phyloP scores from a whole-genome alignment of 2,329 filamentous ascomycete genomes.

The Cercospora sp. region DNA sequence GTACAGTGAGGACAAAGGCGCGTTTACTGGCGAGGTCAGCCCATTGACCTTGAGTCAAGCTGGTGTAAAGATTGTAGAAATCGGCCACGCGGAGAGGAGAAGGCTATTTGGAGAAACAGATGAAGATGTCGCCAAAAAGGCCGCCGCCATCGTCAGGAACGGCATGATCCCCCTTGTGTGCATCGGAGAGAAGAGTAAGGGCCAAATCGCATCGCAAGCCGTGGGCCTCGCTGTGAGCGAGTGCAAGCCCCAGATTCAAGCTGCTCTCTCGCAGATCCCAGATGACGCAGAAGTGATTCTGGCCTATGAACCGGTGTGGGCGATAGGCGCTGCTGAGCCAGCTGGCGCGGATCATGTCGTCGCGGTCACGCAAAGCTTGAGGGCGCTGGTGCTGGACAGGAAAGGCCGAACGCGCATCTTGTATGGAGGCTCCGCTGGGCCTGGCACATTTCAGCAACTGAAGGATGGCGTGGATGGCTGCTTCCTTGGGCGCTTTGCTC shows the following conservation, averaged over 20 bases:
- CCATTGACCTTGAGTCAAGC: conserved; percentile 65
- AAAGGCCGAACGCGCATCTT: conserved; percentile 66
- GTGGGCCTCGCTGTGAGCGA: conserved; percentile 64
- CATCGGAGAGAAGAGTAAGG: conserved; percentile 67
- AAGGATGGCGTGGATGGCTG: conserved; percentile 73
- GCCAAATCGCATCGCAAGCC: conserved; percentile 47
- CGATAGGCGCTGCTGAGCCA: conserved; percentile 73
- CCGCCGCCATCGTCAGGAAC: conserved; percentile 65
- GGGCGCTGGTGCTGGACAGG: conserved; percentile 55
- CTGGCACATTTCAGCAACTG: conserved; percentile 69
- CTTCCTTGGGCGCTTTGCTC: conserved; percentile 78
- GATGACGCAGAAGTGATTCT: conserved; percentile 68
- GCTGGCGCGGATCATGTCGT: conserved; percentile 72
- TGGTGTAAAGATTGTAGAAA: conserved; percentile 71
- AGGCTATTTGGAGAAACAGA: conserved; percentile 75
- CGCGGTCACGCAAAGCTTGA: conserved; percentile 65
- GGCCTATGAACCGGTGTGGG: conserved; percentile 88
- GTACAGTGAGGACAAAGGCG: conserved; percentile 67
- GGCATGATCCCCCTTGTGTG: conserved; percentile 77
- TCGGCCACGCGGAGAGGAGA: conserved; percentile 79
- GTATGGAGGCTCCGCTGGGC: conserved; percentile 81
- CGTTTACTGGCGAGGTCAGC: conserved; percentile 77
- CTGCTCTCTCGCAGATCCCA: conserved; percentile 62
- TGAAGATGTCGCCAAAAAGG: conserved; percentile 65
- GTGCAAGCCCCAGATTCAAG: conserved; percentile 64